Conservation (phyloP, 345 rosid species). For the Mercurialis annua region DNA sequence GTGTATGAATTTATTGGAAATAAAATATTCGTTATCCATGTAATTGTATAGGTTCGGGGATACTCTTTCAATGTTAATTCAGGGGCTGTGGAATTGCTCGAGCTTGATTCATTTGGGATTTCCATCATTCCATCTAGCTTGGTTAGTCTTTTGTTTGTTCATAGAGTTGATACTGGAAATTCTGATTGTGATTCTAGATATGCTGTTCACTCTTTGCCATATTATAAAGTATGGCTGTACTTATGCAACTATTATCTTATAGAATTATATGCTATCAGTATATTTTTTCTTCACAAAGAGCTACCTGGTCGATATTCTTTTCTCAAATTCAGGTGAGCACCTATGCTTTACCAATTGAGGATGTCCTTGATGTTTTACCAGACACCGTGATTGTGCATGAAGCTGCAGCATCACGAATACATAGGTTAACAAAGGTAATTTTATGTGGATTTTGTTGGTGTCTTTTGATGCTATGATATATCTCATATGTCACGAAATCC, state of each 20-base stretch:
- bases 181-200: neutral
- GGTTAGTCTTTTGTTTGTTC: slow-evolving; percentile 38
- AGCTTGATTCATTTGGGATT: slow-evolving; percentile 85
- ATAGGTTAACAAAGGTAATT: slow-evolving; percentile 74
- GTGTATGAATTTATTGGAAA: slow-evolving; percentile 1
- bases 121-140: slow-evolving; percentile 84
- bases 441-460: neutral
- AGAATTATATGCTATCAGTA: neutral
- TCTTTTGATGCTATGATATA: neutral
- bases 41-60: slow-evolving; percentile 61
- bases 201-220: neutral
- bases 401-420: slow-evolving; percentile 66
- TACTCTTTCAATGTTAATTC: slow-evolving; percentile 75
- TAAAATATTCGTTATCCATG: neutral
- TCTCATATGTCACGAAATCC: neutral
- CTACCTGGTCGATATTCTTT: slow-evolving; percentile 1
- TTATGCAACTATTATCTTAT: neutral
- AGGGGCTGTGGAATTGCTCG: slow-evolving; percentile 71
- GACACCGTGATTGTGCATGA: slow-evolving; percentile 73
- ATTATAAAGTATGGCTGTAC: too few relatives aligned
- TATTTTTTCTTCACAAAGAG: neutral
- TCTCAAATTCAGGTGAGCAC: slow-evolving; percentile 66
- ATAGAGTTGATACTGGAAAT: neutral
- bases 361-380: slow-evolving; percentile 64
- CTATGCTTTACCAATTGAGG: slow-evolving; percentile 67